Conservation (phyloP, 257 asterid species). For the Ilex asprella region DNA sequence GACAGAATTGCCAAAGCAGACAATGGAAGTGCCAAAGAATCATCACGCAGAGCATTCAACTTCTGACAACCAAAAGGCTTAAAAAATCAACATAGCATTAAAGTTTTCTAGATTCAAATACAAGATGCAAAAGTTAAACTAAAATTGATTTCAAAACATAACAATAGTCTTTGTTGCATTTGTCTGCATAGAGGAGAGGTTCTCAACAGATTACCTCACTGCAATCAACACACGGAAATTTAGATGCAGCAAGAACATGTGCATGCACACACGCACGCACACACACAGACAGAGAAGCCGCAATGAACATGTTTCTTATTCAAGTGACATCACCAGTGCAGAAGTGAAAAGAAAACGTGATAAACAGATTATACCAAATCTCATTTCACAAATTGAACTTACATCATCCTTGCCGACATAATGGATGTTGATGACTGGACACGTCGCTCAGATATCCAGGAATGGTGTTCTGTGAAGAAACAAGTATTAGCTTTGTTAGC, state of each 20-base stretch:
- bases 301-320: neutral
- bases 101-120: neutral
- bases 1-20: constrained; percentile 30
- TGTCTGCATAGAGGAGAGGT: too few species aligned
- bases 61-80: constrained; percentile 38
- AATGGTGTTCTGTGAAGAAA: constrained; percentile 76
- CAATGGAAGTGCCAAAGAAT: constrained; percentile 38
- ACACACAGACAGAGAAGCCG: too few species aligned
- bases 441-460: constrained; percentile 57
- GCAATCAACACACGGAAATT: too few species aligned
- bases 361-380: too few species aligned
- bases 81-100: constrained; percentile 15
- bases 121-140: too few species aligned
- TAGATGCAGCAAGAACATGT: too few species aligned
- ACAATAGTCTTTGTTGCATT: too few species aligned
- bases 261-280: too few species aligned
- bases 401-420: constrained; percentile 78
- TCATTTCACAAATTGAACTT: constrained; percentile 20
- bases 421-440: constrained; percentile 49
- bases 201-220: too few species aligned
- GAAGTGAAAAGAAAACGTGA: neutral
- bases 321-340: constrained; percentile 1
- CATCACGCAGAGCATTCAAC: constrained; percentile 36
- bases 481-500: constrained; percentile 93
- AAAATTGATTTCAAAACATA: too few species aligned